Conservation (phyloP, 2,329 filamentous ascomycete species). For the Ophiostoma novo-ulmi region DNA sequence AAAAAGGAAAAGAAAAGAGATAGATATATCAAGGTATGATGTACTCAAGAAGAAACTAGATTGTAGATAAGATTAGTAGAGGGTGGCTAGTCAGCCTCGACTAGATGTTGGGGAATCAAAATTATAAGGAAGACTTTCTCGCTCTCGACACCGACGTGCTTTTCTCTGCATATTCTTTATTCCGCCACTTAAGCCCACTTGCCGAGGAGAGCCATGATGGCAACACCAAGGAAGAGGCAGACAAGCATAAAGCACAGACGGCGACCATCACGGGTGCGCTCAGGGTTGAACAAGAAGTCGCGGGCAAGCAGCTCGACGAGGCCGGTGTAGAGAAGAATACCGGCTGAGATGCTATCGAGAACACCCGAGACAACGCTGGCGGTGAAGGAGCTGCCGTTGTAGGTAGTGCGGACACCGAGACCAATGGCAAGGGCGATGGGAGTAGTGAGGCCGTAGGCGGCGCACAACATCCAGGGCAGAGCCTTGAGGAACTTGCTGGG, state of each 20-base stretch:
- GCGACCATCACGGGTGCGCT: constrained; percentile 72
- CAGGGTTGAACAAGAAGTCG: constrained; percentile 90
- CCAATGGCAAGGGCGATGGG: constrained; percentile 82
- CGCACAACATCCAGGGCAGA: constrained; percentile 70
- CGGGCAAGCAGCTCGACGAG: constrained; percentile 94
- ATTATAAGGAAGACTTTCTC: not conserved
- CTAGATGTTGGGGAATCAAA: not conserved
- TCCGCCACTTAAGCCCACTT: constrained; percentile 65
- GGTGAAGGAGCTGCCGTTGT: constrained; percentile 48
- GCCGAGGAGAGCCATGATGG: constrained; percentile 74
- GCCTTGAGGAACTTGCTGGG: constrained; percentile 56
- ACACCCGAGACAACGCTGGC: constrained; percentile 77
- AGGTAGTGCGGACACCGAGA: constrained; percentile 65
- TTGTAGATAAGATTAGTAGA: not conserved
- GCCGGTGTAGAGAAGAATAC: constrained; percentile 89
- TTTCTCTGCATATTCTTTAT: not conserved
- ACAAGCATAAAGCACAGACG: constrained; percentile 64
- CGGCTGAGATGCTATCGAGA: constrained; percentile 84
- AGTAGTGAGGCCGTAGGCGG: constrained; percentile 72
- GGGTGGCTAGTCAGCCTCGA: not conserved
- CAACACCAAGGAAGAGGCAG: constrained; percentile 69
- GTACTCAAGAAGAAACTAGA: not conserved
- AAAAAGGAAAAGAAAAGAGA: not conserved
- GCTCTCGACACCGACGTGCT: not conserved
- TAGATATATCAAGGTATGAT: not conserved